A percentile compares a stretch with the other conserved stretches of the same genome.
Evolutionary conservation across 1,284 basidiomycete genomes (phyloP).

Genomic region (Trichosporon faecale): DNA sequence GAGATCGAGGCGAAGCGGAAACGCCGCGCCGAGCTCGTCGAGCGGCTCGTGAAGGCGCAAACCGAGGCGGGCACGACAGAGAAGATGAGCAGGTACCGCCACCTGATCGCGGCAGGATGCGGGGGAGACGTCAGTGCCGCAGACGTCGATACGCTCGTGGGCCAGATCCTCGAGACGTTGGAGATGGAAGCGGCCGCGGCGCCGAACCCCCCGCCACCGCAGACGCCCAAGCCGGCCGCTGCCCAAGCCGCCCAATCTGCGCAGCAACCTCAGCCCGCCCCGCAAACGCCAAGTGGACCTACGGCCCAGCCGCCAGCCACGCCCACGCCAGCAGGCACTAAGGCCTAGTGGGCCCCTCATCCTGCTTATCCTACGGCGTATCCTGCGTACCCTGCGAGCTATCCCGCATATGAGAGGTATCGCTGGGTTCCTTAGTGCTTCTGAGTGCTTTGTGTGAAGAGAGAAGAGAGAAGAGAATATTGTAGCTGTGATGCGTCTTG

Average conservation of each 20-base stretch:
- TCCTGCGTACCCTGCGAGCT: too few relatives aligned
- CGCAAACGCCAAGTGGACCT: neutral
- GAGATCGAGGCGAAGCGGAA: slow-evolving; percentile 66
- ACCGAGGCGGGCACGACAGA: slow-evolving; percentile 80
- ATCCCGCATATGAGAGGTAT: neutral
- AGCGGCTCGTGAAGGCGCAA: slow-evolving; percentile 71
- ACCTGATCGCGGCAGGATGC: slow-evolving; percentile 79
- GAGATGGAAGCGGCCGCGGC: slow-evolving; percentile 27
- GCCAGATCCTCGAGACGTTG: slow-evolving; percentile 58
- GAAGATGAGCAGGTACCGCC: slow-evolving; percentile 79
- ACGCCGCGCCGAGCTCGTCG: slow-evolving; percentile 67
- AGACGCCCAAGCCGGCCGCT: neutral
- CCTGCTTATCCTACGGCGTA: too few relatives aligned
- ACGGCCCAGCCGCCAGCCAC: neutral
- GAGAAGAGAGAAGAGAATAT: neutral
- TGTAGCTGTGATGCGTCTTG: slow-evolving; percentile 9
- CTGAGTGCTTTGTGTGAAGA: neutral
- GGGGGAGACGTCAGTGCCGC: slow-evolving; percentile 71
- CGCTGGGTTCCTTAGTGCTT: neutral
- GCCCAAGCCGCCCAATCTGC: neutral
- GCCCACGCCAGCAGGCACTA: neutral
- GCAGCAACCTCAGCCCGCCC: neutral
- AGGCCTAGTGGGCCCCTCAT: slow-evolving; percentile 1
- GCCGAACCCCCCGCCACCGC: neutral
- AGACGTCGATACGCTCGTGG: slow-evolving; percentile 79